Percentiles rank a stretch among this genome's conserved stretches.
phyloP scores from a whole-genome alignment of 495 filamentous ascomycete species.

The Umbilicaria muhlenbergii region DNA sequence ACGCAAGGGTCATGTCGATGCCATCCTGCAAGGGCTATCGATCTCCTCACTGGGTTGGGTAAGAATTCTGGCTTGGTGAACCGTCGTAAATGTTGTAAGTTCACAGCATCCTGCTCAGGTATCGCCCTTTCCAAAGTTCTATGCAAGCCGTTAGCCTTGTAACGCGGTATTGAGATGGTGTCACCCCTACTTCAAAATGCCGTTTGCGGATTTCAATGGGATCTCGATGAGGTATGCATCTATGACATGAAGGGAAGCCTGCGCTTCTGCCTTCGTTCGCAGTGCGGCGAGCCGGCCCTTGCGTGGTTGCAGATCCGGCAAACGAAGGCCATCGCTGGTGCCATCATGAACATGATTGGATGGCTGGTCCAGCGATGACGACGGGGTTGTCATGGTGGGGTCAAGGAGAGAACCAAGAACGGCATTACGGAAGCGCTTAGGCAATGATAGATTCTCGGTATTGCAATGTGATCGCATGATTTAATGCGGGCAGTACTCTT shows the following conservation, averaged over 20 bases:
- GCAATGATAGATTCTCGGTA: too few relatives aligned
- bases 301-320: too few relatives aligned
- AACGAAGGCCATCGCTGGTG: too few relatives aligned
- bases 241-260: conserved; percentile 2
- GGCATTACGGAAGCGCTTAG: too few relatives aligned
- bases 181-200: conserved; percentile 29
- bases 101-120: conserved; percentile 39
- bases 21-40: conserved; percentile 14
- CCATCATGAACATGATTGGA: too few relatives aligned
- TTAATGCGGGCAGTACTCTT: too few relatives aligned
- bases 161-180: neutral
- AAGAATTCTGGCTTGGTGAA: conserved; percentile 60
- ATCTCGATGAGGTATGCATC: conserved; percentile 30
- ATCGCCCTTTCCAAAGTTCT: conserved; percentile 30
- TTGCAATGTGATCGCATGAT: too few relatives aligned
- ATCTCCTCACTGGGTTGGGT: conserved; percentile 19
- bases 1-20: conserved; percentile 3
- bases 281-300: conserved; percentile 5
- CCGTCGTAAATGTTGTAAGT: conserved; percentile 65
- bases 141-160: neutral
- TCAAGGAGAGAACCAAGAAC: too few relatives aligned
- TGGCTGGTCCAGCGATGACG: too few relatives aligned
- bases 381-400: too few relatives aligned
- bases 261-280: conserved; percentile 11
- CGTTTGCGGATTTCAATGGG: conserved; percentile 27